Conservation (phyloP, 2,329 filamentous ascomycete species). For the Xylariales sp. region DNA sequence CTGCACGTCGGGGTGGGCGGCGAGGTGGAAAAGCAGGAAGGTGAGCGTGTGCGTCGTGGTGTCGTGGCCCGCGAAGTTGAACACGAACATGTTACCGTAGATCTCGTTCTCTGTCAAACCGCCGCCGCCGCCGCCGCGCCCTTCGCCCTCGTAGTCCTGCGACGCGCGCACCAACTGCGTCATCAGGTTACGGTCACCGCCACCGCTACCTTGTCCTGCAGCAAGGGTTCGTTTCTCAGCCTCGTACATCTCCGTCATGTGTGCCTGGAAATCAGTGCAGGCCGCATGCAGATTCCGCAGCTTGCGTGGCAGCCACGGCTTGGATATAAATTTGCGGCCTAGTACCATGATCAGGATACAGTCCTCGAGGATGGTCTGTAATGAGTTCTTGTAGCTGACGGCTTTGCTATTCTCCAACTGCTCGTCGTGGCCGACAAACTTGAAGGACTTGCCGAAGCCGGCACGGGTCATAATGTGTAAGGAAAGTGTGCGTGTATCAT, state of each 20-base stretch:
- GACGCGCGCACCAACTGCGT: background rate
- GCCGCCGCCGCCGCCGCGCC: background rate
- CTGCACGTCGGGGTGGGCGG: conserved; percentile 15
- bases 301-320: too few species aligned
- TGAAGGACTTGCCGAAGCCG: conserved; percentile 17
- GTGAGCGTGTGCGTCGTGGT: conserved; percentile 19
- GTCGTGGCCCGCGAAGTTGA: conserved; percentile 24
- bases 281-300: too few species aligned
- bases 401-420: background rate
- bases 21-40: conserved; percentile 15
- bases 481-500: conserved; percentile 20
- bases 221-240: too few species aligned
- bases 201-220: too few species aligned
- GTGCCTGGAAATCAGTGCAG: too few species aligned
- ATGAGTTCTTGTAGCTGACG: conserved; percentile 16
- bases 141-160: conserved; percentile 15
- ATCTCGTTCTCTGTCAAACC: conserved; percentile 9
- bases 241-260: too few species aligned
- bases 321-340: background rate
- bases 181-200: too few species aligned
- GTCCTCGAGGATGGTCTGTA: conserved; percentile 21
- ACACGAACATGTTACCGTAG: conserved; percentile 21
- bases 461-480: conserved; percentile 22
- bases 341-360: conserved; percentile 20
- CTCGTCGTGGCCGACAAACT: conserved; percentile 14